phyloP scores from a whole-genome alignment of 2,329 filamentous ascomycete species.

The Pseudogymnoascus sp. region DNA sequence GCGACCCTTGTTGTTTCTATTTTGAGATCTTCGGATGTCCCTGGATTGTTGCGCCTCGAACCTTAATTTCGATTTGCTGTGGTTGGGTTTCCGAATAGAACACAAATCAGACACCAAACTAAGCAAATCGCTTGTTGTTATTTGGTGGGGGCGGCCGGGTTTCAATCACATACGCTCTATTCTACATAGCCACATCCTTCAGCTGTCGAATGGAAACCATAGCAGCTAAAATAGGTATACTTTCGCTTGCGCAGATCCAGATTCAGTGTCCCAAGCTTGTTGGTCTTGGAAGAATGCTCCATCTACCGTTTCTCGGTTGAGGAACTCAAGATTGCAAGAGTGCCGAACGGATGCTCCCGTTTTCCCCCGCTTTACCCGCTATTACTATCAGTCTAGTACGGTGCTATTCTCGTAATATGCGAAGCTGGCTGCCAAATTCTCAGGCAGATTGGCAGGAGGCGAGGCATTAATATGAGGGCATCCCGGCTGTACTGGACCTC shows the following conservation, averaged over 20 bases:
- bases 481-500: too few relatives aligned
- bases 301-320: neutral
- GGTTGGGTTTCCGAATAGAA: neutral
- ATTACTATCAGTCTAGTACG: neutral
- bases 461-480: neutral
- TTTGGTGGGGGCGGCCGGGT: neutral
- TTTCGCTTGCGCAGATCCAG: neutral
- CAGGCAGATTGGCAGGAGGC: too few relatives aligned
- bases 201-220: neutral
- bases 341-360: neutral
- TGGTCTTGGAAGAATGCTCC: neutral
- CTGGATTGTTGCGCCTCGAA: conserved; percentile 4
- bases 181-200: neutral
- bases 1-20: neutral
- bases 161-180: neutral
- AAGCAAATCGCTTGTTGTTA: neutral
- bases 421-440: neutral
- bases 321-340: neutral
- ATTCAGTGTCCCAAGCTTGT: neutral
- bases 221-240: neutral
- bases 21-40: neutral
- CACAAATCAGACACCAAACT: neutral
- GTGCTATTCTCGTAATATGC: neutral
- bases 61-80: conserved; percentile 4
- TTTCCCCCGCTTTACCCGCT: neutral